Evolutionary conservation across 257 asterid species (phyloP).

Genomic region (Solanum chilense): DNA sequence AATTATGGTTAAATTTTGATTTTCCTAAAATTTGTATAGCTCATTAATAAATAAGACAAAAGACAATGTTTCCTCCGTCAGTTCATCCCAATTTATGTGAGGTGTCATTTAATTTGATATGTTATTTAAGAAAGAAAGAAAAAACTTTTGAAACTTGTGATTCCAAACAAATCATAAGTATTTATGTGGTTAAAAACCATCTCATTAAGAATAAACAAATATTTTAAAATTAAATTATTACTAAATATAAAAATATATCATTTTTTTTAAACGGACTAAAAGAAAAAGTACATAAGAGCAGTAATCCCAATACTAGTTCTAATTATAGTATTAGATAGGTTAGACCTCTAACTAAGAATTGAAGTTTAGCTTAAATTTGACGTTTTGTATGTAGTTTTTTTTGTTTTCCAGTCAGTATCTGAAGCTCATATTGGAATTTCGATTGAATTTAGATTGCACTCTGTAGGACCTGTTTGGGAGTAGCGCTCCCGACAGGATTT

Average conservation of each 20-base stretch:
- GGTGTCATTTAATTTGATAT: neutral
- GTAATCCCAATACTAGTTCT: neutral
- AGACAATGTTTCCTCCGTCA: neutral
- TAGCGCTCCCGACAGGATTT: too few relatives aligned
- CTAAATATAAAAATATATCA: neutral
- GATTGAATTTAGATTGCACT: too few relatives aligned
- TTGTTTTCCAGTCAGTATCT: too few relatives aligned
- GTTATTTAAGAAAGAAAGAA: too few relatives aligned
- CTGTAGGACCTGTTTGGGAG: too few relatives aligned
- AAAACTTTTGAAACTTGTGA: neutral
- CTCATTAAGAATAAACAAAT: neutral
- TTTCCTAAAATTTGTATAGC: neutral
- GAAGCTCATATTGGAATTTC: too few relatives aligned
- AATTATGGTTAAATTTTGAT: neutral
- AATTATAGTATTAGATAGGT: neutral
- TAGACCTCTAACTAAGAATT: neutral
- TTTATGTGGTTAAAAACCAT: neutral
- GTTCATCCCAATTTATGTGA: neutral
- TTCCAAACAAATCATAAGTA: neutral
- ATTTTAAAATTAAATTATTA: neutral
- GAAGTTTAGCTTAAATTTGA: neutral
- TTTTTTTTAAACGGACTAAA: neutral
- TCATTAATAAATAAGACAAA: neutral
- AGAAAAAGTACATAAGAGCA: neutral
- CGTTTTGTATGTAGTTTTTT: neutral